A percentile compares a stretch with the other conserved stretches of the same genome.
Evolutionary conservation across 345 rosid species (phyloP).

Genomic region (Draba incana): DNA sequence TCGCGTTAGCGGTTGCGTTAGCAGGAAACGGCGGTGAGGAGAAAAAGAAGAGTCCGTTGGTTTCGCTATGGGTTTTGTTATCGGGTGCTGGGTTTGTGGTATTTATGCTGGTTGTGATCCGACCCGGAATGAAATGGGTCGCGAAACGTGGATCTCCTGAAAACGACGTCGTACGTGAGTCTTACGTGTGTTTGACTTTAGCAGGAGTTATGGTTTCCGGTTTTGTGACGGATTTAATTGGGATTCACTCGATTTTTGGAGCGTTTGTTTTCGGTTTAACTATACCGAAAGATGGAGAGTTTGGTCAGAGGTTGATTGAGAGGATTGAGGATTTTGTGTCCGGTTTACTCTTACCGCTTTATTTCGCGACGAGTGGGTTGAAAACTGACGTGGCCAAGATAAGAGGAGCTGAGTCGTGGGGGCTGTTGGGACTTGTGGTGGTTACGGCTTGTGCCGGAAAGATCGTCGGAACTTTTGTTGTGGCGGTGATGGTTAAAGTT

Average conservation of each 20-base stretch:
- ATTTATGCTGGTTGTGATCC: conserved; percentile 61
- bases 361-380: conserved; percentile 87
- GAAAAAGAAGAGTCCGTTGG: conserved; percentile 58
- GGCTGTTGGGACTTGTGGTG: conserved; percentile 66
- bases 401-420: conserved; percentile 65
- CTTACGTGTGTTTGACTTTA: conserved; percentile 70
- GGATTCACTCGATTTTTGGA: conserved; percentile 85
- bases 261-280: conserved; percentile 81
- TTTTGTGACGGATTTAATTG: conserved; percentile 68
- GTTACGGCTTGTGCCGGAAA: conserved; percentile 77
- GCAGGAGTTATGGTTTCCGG: conserved; percentile 81
- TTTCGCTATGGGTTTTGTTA: conserved; percentile 74
- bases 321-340: conserved; percentile 87
- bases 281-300: conserved; percentile 81
- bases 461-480: conserved; percentile 70
- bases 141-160: conserved; percentile 62
- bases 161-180: conserved; percentile 55
- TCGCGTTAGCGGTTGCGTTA: conserved; percentile 81
- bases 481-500: conserved; percentile 65
- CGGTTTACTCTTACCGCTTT: conserved; percentile 81
- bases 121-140: conserved; percentile 79
- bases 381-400: conserved; percentile 75
- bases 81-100: conserved; percentile 67
- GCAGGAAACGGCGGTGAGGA: conserved; percentile 59
- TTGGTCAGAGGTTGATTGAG: conserved; percentile 72